Conservation (phyloP, 345 rosid genomes). For the Euphorbia tirucalli region DNA sequence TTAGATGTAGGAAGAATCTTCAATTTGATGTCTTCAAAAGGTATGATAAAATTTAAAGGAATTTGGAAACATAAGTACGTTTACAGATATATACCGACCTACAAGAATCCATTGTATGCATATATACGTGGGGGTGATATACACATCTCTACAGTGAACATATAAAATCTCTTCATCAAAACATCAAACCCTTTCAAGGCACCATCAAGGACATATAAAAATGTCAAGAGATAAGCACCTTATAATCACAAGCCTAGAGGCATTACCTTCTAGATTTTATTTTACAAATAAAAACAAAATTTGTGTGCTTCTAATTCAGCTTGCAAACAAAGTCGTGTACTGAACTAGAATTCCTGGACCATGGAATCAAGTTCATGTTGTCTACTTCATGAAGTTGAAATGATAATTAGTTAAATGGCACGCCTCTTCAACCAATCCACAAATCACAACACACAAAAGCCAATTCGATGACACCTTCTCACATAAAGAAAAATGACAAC, state of each 20-base stretch:
- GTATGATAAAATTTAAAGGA: not conserved
- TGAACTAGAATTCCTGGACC: not conserved
- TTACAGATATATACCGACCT: not conserved
- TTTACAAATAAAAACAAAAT: too few species aligned
- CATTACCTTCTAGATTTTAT: not conserved
- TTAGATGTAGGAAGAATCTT: not conserved
- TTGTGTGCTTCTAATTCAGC: not conserved
- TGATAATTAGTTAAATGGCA: not conserved
- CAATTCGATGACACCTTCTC: too few species aligned
- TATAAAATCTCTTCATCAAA: not conserved
- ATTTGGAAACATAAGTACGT: not conserved
- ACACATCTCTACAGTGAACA: not conserved
- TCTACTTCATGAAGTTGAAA: not conserved
- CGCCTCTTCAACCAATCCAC: not conserved
- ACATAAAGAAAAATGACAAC: not conserved
- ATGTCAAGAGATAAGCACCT: not conserved
- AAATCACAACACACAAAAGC: not conserved
- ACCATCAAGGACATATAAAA: not conserved
- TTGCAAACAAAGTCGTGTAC: not conserved
- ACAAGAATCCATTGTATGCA: not conserved
- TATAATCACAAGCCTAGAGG: not conserved
- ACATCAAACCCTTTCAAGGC: not conserved
- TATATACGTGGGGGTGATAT: not conserved
- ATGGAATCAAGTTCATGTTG: not conserved
- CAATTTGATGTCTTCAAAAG: not conserved